A percentile compares a stretch with the other conserved stretches of the same genome.
Evolutionary conservation across 225 moss, liverwort and hornwort species (phyloP).

Genomic region (Pseudisothecium myosuroides): DNA sequence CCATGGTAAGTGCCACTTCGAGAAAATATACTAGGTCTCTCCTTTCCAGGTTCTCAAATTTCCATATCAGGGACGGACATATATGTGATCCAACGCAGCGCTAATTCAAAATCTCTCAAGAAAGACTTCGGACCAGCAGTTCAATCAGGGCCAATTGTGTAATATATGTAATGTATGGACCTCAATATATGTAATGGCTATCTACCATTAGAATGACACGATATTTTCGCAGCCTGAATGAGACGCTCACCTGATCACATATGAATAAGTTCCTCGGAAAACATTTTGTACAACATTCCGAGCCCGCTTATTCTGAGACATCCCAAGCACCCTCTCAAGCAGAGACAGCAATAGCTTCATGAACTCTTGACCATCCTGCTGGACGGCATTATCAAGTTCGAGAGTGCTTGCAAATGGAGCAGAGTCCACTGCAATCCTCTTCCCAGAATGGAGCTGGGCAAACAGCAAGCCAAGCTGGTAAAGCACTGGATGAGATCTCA

Average conservation of each 20-base stretch:
- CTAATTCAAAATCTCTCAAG: not conserved
- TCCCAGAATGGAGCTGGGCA: conserved; percentile 89
- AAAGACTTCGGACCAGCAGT: not conserved
- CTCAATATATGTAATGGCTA: not conserved
- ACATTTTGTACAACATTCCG: conserved; percentile 93
- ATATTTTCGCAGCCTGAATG: not conserved
- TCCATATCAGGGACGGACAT: not conserved
- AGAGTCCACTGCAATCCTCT: conserved; percentile 89
- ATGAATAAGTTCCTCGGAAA: conserved; percentile 92
- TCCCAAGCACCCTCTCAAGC: conserved; percentile 86
- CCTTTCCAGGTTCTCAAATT: not conserved
- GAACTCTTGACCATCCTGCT: conserved; percentile 99
- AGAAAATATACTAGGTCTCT: not conserved
- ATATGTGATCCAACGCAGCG: not conserved
- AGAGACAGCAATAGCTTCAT: conserved; percentile 84
- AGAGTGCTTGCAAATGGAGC: conserved; percentile 95
- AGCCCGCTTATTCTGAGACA: conserved; percentile 59
- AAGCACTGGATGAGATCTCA: conserved; percentile 79
- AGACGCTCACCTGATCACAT: conserved; percentile 82
- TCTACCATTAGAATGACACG: not conserved
- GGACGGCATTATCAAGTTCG: conserved; percentile 95
- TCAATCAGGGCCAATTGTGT: not conserved
- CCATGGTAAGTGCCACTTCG: not conserved
- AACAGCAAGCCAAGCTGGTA: conserved; percentile 92
- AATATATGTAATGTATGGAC: not conserved